Conservation (phyloP, 2,329 filamentous ascomycete genomes). For the Colletotrichum sp. region DNA sequence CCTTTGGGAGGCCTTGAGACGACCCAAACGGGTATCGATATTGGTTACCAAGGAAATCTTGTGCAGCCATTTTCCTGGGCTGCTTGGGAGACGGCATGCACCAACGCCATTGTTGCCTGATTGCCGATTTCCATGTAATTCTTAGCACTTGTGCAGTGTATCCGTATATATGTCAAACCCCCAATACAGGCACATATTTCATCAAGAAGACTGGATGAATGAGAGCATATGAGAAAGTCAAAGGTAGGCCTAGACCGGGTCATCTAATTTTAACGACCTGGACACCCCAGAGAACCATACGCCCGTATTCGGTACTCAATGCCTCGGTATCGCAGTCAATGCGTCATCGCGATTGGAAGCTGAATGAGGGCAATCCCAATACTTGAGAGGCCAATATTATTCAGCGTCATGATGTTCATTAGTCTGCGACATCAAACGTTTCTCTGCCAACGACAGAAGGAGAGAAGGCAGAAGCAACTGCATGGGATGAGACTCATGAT, state of each 20-base stretch:
- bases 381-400: too few relatives aligned
- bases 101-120: not conserved
- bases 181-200: not conserved
- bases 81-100: not conserved
- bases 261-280: too few relatives aligned
- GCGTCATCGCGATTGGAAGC: too few relatives aligned
- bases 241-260: too few relatives aligned
- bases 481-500: not conserved
- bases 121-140: not conserved
- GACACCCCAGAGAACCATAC: too few relatives aligned
- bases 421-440: too few relatives aligned
- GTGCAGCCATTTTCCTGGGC: not conserved
- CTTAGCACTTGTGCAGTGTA: not conserved
- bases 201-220: not conserved
- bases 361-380: too few relatives aligned
- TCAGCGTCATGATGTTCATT: too few relatives aligned
- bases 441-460: too few relatives aligned
- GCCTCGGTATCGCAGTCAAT: too few relatives aligned
- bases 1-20: not conserved
- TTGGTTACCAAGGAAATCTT: not conserved
- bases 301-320: too few relatives aligned
- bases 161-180: not conserved
- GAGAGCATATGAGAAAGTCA: not conserved
- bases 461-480: too few relatives aligned
- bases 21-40: not conserved